Evolutionary conservation across 768 basidiomycete genomes (phyloP).

Genomic region (Sutorius australiensis): DNA sequence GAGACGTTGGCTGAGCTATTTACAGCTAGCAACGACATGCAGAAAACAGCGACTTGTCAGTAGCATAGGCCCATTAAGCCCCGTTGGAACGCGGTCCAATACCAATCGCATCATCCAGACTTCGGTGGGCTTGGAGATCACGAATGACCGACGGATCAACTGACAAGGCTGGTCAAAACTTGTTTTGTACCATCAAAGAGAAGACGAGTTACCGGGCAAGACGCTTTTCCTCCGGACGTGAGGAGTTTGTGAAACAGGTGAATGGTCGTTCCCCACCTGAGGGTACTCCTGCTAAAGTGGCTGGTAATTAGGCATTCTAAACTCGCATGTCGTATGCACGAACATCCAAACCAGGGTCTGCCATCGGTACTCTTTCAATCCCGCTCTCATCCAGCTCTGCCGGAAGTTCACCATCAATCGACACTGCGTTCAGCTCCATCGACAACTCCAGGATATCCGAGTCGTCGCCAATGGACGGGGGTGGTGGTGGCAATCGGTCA

Average conservation of each 20-base stretch:
- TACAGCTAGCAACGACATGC: slow-evolving; percentile 22
- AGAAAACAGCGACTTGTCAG: slow-evolving; percentile 15
- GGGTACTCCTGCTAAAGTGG: slow-evolving; percentile 58
- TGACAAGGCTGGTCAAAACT: slow-evolving; percentile 31
- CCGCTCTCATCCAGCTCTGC: slow-evolving; percentile 76
- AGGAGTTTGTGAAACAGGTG: slow-evolving; percentile 55
- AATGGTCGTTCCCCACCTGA: slow-evolving; percentile 60
- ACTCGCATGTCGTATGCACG: slow-evolving; percentile 34
- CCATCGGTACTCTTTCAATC: slow-evolving; percentile 86
- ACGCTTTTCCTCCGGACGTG: slow-evolving; percentile 96
- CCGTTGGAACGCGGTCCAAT: slow-evolving; percentile 31
- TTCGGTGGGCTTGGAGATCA: slow-evolving; percentile 84
- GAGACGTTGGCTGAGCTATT: slow-evolving; percentile 16
- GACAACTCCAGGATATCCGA: slow-evolving; percentile 84
- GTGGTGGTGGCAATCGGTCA: slow-evolving; percentile 70
- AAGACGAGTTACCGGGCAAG: slow-evolving; percentile 61
- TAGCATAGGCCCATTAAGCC: slow-evolving; percentile 17
- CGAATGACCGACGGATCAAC: slow-evolving; percentile 87
- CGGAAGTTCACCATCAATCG: slow-evolving; percentile 62
- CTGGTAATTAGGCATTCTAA: slow-evolving; percentile 17
- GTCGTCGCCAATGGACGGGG: slow-evolving; percentile 75
- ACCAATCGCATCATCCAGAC: slow-evolving; percentile 57
- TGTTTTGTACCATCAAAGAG: slow-evolving; percentile 2
- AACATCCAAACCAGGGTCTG: slow-evolving; percentile 85
- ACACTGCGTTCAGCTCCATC: slow-evolving; percentile 82